Evolutionary conservation across 2,329 filamentous ascomycete genomes (phyloP), one percentile per base, ranked within the genome.

Genomic region (Aspergillus sp.): DNA sequence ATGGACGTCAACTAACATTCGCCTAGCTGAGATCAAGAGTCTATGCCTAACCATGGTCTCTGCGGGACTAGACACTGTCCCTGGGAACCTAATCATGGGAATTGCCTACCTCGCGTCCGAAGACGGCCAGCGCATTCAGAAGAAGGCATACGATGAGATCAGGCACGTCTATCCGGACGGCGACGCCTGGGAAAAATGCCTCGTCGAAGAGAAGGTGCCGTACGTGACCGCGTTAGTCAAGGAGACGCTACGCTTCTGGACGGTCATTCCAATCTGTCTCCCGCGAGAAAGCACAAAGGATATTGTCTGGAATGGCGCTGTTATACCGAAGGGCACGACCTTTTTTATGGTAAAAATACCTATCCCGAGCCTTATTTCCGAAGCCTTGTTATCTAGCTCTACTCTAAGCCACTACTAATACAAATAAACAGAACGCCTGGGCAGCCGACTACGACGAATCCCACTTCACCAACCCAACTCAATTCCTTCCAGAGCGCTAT

Each of bases 31-130:
- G 74, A 83, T 93, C 54, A 92, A 90, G 76, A 91, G 89, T 3
- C 92, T 95, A 67, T 92, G 91, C 72, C 77, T 95, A 25, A 92
- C 90, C 25, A 93, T 94, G 86, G 89, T 94, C 0, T 91, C 89
- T 1, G 91, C 90, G 0, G 91, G 91, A 19, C 84, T 94, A 17
- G 91, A 95, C 72, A 95, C 91, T 0, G 89, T 95, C 1, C 90
- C 91, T 0, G 90, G 88, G 11, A 93, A 93, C 64, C 78, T 94
- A 9, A 89, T 92, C 69, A 92, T 92, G 89, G 88, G 89, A 13
- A 86, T 94, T 49, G 91, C 89, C 2, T 91, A 91, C 68, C 83
- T 95, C 2, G 85, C 89, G n/a, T 88, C 86, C 0, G 76, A 83
- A 0, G 80, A 88, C 11, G 90, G 91, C 15, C 89, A 91, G 67